Evolutionary conservation across 257 asterid genomes (phyloP).

Genomic region (Penstemon davidsonii): DNA sequence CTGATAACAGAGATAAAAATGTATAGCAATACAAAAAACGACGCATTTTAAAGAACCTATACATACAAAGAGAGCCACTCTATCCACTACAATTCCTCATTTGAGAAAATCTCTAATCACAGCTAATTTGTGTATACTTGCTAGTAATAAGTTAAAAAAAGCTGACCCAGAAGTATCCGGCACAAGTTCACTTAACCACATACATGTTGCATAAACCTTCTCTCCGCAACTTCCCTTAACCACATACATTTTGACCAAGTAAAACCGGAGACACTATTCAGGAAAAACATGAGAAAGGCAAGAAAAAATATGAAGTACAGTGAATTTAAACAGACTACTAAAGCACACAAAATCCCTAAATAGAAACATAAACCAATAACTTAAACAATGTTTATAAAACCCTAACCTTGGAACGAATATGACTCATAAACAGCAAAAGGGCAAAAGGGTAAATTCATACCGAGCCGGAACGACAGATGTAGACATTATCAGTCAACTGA

Average conservation of each 20-base stretch:
- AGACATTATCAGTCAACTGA: conserved; percentile 84
- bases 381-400: background rate
- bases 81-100: background rate
- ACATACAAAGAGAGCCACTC: too few relatives aligned
- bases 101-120: conserved; percentile 14
- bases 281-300: too few relatives aligned
- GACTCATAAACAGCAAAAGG: background rate
- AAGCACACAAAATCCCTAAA: background rate
- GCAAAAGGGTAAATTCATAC: conserved; percentile 29
- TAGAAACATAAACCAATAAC: background rate
- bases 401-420: background rate
- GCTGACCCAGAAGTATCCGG: conserved; percentile 6
- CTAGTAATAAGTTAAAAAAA: background rate
- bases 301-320: background rate
- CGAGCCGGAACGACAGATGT: conserved; percentile 85
- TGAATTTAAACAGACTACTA: background rate
- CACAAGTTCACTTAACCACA: background rate
- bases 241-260: background rate
- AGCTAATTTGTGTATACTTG: background rate
- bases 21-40: too few relatives aligned
- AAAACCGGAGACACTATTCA: too few relatives aligned
- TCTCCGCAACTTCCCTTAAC: background rate
- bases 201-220: background rate
- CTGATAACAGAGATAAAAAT: too few relatives aligned
- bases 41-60: too few relatives aligned